Evolutionary conservation across 805 yeast species (phyloP).

Genomic region (Pichia kluyveri): DNA sequence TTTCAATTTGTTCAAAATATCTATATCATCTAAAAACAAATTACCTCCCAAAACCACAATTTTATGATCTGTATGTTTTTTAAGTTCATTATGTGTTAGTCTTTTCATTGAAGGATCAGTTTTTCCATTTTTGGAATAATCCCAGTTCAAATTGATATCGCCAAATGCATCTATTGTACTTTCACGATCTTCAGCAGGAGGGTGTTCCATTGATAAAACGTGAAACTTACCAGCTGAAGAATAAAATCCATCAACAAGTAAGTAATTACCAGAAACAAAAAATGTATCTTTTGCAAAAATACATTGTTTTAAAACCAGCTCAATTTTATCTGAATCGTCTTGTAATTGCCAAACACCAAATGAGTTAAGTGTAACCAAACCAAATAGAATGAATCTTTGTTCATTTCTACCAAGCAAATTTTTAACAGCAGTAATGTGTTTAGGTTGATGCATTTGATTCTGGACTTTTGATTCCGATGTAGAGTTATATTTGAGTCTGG

Average conservation of each 20-base stretch:
- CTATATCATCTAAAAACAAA: slow-evolving; percentile 51
- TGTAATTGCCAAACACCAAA: slow-evolving; percentile 70
- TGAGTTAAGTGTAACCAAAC: slow-evolving; percentile 54
- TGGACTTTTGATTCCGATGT: background rate
- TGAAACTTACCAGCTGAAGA: slow-evolving; percentile 63
- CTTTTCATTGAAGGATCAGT: slow-evolving; percentile 52
- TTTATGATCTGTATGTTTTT: slow-evolving; percentile 41
- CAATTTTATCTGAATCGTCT: slow-evolving; percentile 71
- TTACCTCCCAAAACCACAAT: slow-evolving; percentile 71
- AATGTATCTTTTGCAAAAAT: slow-evolving; percentile 56
- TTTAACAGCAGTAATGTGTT: slow-evolving; percentile 59
- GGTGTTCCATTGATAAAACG: slow-evolving; percentile 73
- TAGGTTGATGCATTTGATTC: slow-evolving; percentile 7
- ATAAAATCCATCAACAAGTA: slow-evolving; percentile 80
- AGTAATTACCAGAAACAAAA: slow-evolving; percentile 66
- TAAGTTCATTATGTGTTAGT: slow-evolving; percentile 41
- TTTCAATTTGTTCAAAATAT: slow-evolving; percentile 52
- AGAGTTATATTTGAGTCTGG: slow-evolving; percentile 6
- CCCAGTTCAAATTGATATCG: slow-evolving; percentile 51
- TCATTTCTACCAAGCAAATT: slow-evolving; percentile 84
- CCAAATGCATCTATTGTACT: slow-evolving; percentile 65
- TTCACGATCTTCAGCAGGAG: slow-evolving; percentile 75
- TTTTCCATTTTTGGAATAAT: slow-evolving; percentile 30
- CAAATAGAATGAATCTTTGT: slow-evolving; percentile 65
- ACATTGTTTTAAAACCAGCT: slow-evolving; percentile 55